These are phyloP conservation scores for Neofusicoccum parvum DNA, from an alignment of 2,329 filamentous ascomycete species.

Conservation along the genomic window DNA sequence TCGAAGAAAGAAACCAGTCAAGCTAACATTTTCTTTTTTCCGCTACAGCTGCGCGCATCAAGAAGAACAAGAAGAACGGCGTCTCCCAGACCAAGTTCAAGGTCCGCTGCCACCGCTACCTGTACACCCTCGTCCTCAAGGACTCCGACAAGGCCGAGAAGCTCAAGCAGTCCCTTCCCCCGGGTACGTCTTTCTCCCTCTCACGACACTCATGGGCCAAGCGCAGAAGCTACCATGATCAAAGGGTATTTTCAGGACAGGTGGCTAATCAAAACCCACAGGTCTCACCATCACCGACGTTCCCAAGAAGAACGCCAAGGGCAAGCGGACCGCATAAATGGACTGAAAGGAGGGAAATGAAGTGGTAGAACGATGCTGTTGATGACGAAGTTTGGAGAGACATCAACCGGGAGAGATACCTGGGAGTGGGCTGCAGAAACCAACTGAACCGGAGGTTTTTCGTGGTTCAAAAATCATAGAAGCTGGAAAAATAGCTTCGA, in stretches of 20 bases:
- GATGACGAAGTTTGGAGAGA: background rate
- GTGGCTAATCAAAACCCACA: constrained; percentile 31
- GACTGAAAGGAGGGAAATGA: background rate
- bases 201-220: background rate
- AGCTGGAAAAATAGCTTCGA: constrained; percentile 14
- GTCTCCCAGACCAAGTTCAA: constrained; percentile 94
- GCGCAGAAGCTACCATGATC: background rate
- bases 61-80: constrained; percentile 88
- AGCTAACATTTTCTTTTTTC: too few relatives aligned
- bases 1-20: too few relatives aligned
- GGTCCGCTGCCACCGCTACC: constrained; percentile 94
- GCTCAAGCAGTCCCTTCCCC: constrained; percentile 98
- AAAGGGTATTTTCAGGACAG: background rate
- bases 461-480: constrained; percentile 2
- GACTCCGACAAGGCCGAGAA: constrained; percentile 99
- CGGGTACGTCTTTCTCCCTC: constrained; percentile 67
- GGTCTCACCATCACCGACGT: constrained; percentile 62
- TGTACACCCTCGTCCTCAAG: constrained; percentile 98
- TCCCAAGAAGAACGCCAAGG: constrained; percentile 65
- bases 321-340: constrained; percentile 43
- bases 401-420: background rate
- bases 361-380: constrained; percentile 10
- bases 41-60: constrained; percentile 52
- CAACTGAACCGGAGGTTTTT: constrained; percentile 41
- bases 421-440: constrained; percentile 4